These are phyloP conservation scores for Magnolia sinica DNA, from an alignment of 164 flowering plant species.

Conservation along the genomic window DNA sequence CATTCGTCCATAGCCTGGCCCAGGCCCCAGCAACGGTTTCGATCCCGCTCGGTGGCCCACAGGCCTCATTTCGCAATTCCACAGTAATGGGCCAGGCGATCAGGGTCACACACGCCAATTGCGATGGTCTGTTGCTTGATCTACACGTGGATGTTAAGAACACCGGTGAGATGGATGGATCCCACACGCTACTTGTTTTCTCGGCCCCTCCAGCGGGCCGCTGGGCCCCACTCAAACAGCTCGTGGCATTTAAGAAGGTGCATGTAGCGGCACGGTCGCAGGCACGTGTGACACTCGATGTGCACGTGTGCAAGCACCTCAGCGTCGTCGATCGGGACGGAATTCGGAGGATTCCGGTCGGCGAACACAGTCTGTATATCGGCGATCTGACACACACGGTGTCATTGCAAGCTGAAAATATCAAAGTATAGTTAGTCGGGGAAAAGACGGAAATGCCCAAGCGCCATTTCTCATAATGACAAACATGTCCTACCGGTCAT, in stretches of 20 bases:
- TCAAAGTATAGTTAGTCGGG: slow-evolving; percentile 9
- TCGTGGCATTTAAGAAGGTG: slow-evolving; percentile 71
- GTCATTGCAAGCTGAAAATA: slow-evolving; percentile 42
- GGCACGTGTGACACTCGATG: slow-evolving; percentile 36
- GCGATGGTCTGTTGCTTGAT: slow-evolving; percentile 36
- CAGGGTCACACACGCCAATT: slow-evolving; percentile 63
- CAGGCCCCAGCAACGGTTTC: slow-evolving; percentile 37
- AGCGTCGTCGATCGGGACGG: slow-evolving; percentile 71
- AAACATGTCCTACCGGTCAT: neutral
- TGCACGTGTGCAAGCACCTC: slow-evolving; percentile 75
- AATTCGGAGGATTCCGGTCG: slow-evolving; percentile 70
- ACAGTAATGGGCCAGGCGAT: slow-evolving; percentile 35
- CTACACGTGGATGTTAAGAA: slow-evolving; percentile 61
- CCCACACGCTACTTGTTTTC: slow-evolving; percentile 65
- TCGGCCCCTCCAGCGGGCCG: slow-evolving; percentile 59
- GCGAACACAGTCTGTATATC: slow-evolving; percentile 59
- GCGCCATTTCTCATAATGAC: neutral
- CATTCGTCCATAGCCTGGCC: slow-evolving; percentile 46
- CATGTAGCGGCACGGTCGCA: slow-evolving; percentile 43
- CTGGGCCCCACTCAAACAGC: slow-evolving; percentile 65
- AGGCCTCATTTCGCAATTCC: slow-evolving; percentile 17
- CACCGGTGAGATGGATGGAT: slow-evolving; percentile 58
- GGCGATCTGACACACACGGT: slow-evolving; percentile 59
- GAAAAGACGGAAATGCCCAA: slow-evolving; percentile 6
- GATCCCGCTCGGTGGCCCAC: slow-evolving; percentile 46